Base-by-base conservation (phyloP, 2,329 filamentous ascomycete species). In the Microdochium bolleyi region DNA sequence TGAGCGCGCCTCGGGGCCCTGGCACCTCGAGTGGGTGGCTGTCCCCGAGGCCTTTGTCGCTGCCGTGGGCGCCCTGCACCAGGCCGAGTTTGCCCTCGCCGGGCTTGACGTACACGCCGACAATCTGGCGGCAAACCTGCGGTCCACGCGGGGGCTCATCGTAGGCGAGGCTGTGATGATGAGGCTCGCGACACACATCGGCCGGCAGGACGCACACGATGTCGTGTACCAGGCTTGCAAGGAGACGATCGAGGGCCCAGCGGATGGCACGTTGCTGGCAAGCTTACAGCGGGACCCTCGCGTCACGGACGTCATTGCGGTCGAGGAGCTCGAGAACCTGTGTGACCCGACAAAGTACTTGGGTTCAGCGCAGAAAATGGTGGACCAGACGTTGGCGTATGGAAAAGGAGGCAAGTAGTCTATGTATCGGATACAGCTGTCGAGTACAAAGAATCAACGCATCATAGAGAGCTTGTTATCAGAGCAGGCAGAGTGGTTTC, bases 91-190 rank as follows among this genome's bases (percentile, higher is more conserved):
- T 57, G 77, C 74, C 0, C 64, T 82, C 1, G 67, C 69, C 0
- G 78, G 77, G 0, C 67, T 82, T 0, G 71, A 74, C 1, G 78
- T 82, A 4, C 71, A 81, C 55, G 65, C 65, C 0, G 68, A 72
- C 50, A 64, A 70, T 14, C 80, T 82, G 77, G 58, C 72, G 51
- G 60, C 63, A 0, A 83, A 82, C 55, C 65, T 82, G 1, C 67
- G 72, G 48, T 78, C 73, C 1, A 79, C 77, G 0, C 66, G 66
- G 44, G 78, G 78, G 0, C 62, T 82, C 21, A 82, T 82, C 56
- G 78, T 81, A 13, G 78, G 71, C 0, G 79, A 82, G 64, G 77
- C 79, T 2, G 76, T 82, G n/a, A 82, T 82, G 78, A 82, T 82
- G 79, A 74, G 71, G 1, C 67, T 82, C 50, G 79, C 77, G n/a